Conservation (phyloP, 1,284 basidiomycete genomes). For the Melampsora larici-populina region DNA sequence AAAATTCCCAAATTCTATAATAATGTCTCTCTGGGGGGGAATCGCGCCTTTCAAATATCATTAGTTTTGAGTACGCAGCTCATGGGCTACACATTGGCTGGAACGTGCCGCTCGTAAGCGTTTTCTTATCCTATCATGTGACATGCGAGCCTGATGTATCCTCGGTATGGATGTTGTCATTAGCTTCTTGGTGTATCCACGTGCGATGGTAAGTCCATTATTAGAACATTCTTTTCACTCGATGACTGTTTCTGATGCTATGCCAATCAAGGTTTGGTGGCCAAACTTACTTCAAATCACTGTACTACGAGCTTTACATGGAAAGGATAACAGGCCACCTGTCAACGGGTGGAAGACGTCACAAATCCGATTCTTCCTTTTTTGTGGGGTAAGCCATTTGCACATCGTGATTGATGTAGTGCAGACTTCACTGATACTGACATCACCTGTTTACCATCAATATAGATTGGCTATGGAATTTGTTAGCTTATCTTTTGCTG, state of each 20-base stretch:
- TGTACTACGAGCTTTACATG: not conserved
- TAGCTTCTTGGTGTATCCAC: constrained; percentile 7
- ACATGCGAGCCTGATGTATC: not conserved
- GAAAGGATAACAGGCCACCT: not conserved
- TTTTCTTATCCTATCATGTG: not conserved
- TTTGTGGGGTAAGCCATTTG: not conserved
- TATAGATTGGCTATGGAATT: constrained; percentile 9
- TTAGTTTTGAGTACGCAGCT: constrained; percentile 57
- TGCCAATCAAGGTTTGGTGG: constrained; percentile 7
- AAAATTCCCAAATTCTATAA: constrained; percentile 1
- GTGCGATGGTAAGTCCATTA: not conserved
- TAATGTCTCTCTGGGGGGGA: not conserved
- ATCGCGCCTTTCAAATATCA: constrained; percentile 45
- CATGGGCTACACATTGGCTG: constrained; percentile 59
- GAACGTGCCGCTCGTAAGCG: constrained; percentile 48
- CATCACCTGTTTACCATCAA: not conserved
- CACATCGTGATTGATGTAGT: not conserved
- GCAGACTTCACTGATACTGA: not conserved
- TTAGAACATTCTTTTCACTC: no score
- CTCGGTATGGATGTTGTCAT: not conserved
- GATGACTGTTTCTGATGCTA: not conserved
- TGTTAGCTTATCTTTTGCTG: not conserved
- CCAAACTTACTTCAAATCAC: constrained; percentile 3
- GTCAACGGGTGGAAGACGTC: constrained; percentile 9
- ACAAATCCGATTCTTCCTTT: constrained; percentile 4